Evolutionary conservation across 768 basidiomycete species (phyloP), one percentile per base, ranked within the genome.

Genomic region (Suillus decipiens): DNA sequence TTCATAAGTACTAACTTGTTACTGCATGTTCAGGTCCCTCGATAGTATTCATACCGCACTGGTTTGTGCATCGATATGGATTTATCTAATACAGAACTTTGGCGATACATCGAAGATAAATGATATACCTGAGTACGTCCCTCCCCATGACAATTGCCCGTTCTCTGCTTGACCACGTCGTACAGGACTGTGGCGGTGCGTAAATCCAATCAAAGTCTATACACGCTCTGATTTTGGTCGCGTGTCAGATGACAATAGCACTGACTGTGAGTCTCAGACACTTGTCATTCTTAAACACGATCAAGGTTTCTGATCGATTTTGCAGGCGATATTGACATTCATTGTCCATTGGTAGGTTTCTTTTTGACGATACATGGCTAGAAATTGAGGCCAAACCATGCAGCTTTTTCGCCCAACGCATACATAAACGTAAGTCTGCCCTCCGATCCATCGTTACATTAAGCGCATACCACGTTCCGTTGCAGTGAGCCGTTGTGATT

Each of bases 291-390:
- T 33, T n/a, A 22, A 2, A 15, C 14, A 3, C 3, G 15, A 5
- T 45, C n/a, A 31, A 50, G 31, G 14, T 33, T 58, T 59, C 34
- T 66, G 36, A 57, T 2, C 59, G 73, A 24, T 70, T 75, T 0
- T 74, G 77, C 77, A 66, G 82, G 83, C 82, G 1, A 67, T 81
- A 33, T 71, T 83, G 36, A 84, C 83, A 0, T 79, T 83, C 58
- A 73, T 83, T 31, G 83, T 85, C 5, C 83, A 85, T 63, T 81
- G 83, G 82, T 84, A 63, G 36, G 76, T 59, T 19, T 31, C n/a
- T 28, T 10, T 28, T 1, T 14, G 7, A 14, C 14, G 15, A 34
- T 42, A n/a, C 31, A 37, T 41, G 28, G 1, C 4, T 2, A 43
- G 36, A 41, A 24, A 24, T 60, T 66, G 24, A 63, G 34, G 7